Conservation (phyloP, 2,329 filamentous ascomycete species). For the Alternaria conjuncta region DNA sequence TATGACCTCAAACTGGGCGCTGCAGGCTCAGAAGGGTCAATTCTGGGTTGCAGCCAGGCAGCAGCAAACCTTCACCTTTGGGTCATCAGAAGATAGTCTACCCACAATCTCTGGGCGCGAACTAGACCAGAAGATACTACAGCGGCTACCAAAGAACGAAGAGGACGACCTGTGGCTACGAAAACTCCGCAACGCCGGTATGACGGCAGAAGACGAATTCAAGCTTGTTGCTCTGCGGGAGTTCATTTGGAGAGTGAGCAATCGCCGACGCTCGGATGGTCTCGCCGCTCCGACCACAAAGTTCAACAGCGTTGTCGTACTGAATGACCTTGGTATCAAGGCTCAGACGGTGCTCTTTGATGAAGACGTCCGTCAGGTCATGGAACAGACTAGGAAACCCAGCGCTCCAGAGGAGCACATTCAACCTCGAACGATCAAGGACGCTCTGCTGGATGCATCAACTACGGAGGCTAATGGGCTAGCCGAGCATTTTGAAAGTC, state of each 20-base stretch:
- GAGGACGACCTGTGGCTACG: conserved; percentile 95
- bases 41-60: conserved; percentile 86
- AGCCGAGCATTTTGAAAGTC: conserved; percentile 51
- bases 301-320: conserved; percentile 73
- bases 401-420: conserved; percentile 43
- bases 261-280: conserved; percentile 68
- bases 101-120: conserved; percentile 65
- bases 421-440: conserved; percentile 78
- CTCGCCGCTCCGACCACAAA: conserved; percentile 49
- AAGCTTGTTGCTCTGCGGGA: conserved; percentile 87
- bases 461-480: conserved; percentile 79
- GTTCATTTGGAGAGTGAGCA: conserved; percentile 87
- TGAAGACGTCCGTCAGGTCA: conserved; percentile 63
- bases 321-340: conserved; percentile 77
- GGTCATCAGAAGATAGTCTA: conserved; percentile 61
- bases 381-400: conserved; percentile 44
- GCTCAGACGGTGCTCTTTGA: conserved; percentile 94
- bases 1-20: conserved; percentile 83
- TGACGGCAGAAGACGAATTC: conserved; percentile 82
- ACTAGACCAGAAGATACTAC: conserved; percentile 63
- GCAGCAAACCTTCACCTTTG: conserved; percentile 72
- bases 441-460: conserved; percentile 89
- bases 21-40: conserved; percentile 76
- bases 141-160: conserved; percentile 75
- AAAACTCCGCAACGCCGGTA: conserved; percentile 81